Evolutionary conservation across 371 early-diverging fungal genomes (phyloP).

Genomic region (Mucor piriformis): DNA sequence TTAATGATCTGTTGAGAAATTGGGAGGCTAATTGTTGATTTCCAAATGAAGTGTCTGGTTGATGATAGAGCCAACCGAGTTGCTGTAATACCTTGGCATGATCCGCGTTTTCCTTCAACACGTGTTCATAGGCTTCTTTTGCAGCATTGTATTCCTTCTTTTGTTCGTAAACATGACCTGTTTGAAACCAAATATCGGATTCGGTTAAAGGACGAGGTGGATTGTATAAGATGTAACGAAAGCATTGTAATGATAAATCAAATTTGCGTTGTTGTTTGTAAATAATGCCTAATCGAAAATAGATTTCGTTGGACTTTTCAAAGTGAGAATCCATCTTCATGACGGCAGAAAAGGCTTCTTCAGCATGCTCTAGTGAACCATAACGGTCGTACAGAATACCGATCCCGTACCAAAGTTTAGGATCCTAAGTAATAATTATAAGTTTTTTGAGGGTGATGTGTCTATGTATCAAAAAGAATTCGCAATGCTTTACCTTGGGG

Average conservation of each 20-base stretch:
- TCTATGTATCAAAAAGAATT: not conserved
- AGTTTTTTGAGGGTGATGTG: not conserved
- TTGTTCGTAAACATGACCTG: constrained; percentile 91
- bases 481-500: constrained; percentile 69
- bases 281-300: constrained; percentile 93
- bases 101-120: constrained; percentile 82
- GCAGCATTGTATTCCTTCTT: constrained; percentile 84
- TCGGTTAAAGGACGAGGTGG: constrained; percentile 91
- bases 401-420: constrained; percentile 97
- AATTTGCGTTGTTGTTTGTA: constrained; percentile 93
- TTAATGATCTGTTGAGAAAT: constrained; percentile 76
- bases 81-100: constrained; percentile 95
- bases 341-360: constrained; percentile 91
- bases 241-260: constrained; percentile 82
- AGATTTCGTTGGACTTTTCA: constrained; percentile 94
- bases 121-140: constrained; percentile 88
- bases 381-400: constrained; percentile 96
- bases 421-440: constrained; percentile 59
- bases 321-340: constrained; percentile 83
- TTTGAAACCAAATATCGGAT: constrained; percentile 95
- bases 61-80: constrained; percentile 92
- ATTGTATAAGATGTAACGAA: constrained; percentile 79
- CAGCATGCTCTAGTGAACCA: constrained; percentile 91
- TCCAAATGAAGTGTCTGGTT: constrained; percentile 70
- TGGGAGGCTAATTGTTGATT: constrained; percentile 82